phyloP scores from a whole-genome alignment of 2,329 filamentous ascomycete genomes.

The Fusarium caatingaense region DNA sequence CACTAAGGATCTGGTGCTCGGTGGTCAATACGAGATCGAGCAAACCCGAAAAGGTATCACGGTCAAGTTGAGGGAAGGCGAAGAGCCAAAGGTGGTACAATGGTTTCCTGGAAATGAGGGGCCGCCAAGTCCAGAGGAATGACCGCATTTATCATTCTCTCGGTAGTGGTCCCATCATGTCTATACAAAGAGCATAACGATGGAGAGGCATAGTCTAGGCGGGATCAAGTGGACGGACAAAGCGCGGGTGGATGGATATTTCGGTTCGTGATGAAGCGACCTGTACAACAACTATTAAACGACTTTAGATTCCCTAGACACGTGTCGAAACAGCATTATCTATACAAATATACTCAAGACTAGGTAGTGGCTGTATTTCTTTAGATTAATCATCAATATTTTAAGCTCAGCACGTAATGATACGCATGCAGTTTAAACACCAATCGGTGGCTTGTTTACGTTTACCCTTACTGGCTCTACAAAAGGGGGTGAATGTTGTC shows the following conservation, averaged over 20 bases:
- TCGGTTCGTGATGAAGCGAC: conserved; percentile 26
- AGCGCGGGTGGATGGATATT: conserved; percentile 19
- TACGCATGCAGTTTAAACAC: background rate
- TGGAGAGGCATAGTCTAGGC: conserved; percentile 1
- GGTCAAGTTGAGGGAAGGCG: conserved; percentile 58
- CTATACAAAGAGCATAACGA: background rate
- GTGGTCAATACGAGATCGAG: conserved; percentile 79
- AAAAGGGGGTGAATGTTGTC: conserved; percentile 9
- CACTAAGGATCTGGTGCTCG: conserved; percentile 90
- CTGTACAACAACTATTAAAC: conserved; percentile 36
- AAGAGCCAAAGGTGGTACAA: conserved; percentile 25
- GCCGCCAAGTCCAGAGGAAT: conserved; percentile 6
- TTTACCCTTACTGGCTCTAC: background rate
- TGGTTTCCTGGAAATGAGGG: conserved; percentile 6
- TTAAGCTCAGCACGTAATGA: background rate
- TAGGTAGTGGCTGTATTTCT: conserved; percentile 16
- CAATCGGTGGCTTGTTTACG: background rate
- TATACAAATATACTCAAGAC: background rate
- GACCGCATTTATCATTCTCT: background rate
- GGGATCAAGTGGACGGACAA: conserved; percentile 14
- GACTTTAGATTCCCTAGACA: conserved; percentile 39
- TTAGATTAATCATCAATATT: conserved; percentile 20
- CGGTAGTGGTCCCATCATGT: background rate
- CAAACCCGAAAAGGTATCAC: conserved; percentile 54
- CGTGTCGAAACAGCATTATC: conserved; percentile 33